Conservation (phyloP, 768 basidiomycete genomes). For the Amanita jacksonii region DNA sequence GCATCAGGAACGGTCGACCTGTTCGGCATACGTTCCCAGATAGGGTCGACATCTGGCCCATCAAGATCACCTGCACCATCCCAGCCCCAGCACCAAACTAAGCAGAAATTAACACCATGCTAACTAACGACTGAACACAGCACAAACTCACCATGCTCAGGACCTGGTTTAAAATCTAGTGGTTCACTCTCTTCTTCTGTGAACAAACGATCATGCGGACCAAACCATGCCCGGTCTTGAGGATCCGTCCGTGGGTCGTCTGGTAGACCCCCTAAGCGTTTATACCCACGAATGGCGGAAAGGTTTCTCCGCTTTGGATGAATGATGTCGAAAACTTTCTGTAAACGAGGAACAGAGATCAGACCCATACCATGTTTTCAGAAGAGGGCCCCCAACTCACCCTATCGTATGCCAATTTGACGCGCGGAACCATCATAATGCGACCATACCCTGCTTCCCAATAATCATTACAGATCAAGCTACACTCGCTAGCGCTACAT, state of each 20-base stretch:
- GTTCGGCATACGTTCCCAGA: conserved; percentile 84
- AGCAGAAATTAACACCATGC: background rate
- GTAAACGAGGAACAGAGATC: conserved; percentile 8
- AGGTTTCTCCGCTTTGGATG: conserved; percentile 87
- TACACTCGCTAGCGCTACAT: conserved; percentile 93
- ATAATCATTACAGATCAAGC: conserved; percentile 96
- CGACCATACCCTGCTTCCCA: conserved; percentile 94
- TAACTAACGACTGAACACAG: conserved; percentile 1
- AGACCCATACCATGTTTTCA: background rate
- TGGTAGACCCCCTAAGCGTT: conserved; percentile 89
- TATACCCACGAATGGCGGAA: conserved; percentile 92
- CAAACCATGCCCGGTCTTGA: conserved; percentile 97
- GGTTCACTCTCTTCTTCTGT: conserved; percentile 76
- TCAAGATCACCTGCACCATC: conserved; percentile 97
- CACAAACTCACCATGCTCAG: conserved; percentile 65
- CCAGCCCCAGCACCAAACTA: conserved; percentile 99
- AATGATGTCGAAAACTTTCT: conserved; percentile 93
- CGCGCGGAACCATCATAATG: conserved; percentile 96
- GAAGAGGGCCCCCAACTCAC: conserved; percentile 23
- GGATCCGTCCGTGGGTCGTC: conserved; percentile 96
- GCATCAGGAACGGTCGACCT: conserved; percentile 47
- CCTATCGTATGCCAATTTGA: conserved; percentile 92
- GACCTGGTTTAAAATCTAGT: conserved; percentile 71
- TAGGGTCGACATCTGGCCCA: conserved; percentile 94
- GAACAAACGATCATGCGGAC: conserved; percentile 93